Percentiles rank a stretch among this genome's conserved stretches.
These are phyloP conservation scores for Kazachstania taianensis DNA, from an alignment of 805 yeast species.

Conservation along the genomic window DNA sequence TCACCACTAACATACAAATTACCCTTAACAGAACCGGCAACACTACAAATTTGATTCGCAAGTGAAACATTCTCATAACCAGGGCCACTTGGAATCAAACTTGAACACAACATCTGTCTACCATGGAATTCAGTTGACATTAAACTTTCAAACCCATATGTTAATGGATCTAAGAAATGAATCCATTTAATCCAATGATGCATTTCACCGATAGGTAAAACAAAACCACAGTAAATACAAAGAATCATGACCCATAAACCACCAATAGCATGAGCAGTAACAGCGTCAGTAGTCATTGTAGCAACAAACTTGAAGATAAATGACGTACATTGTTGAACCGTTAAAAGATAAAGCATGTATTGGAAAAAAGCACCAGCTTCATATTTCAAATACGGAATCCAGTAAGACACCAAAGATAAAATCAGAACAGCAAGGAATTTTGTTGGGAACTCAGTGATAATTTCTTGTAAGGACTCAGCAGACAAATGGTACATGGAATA, in stretches of 20 bases:
- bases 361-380: conserved; percentile 49
- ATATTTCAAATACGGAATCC: conserved; percentile 41
- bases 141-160: conserved; percentile 43
- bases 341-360: conserved; percentile 36
- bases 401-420: conserved; percentile 40
- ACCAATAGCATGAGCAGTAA: conserved; percentile 47
- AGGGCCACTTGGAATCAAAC: conserved; percentile 44
- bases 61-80: conserved; percentile 37
- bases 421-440: conserved; percentile 41
- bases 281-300: conserved; percentile 41
- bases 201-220: conserved; percentile 37
- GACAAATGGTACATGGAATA: conserved; percentile 55
- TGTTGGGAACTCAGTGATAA: conserved; percentile 47
- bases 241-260: conserved; percentile 46
- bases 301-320: conserved; percentile 46
- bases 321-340: conserved; percentile 44
- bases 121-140: conserved; percentile 49
- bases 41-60: conserved; percentile 39
- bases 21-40: conserved; percentile 43
- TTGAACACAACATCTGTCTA: conserved; percentile 41
- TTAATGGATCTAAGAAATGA: conserved; percentile 39
- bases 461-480: conserved; percentile 51
- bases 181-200: conserved; percentile 57
- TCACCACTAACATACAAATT: conserved; percentile 41
- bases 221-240: conserved; percentile 48